Evolutionary conservation across 768 basidiomycete genomes (phyloP), one percentile per base, ranked within the genome.

Genomic region (Trametes punicea): DNA sequence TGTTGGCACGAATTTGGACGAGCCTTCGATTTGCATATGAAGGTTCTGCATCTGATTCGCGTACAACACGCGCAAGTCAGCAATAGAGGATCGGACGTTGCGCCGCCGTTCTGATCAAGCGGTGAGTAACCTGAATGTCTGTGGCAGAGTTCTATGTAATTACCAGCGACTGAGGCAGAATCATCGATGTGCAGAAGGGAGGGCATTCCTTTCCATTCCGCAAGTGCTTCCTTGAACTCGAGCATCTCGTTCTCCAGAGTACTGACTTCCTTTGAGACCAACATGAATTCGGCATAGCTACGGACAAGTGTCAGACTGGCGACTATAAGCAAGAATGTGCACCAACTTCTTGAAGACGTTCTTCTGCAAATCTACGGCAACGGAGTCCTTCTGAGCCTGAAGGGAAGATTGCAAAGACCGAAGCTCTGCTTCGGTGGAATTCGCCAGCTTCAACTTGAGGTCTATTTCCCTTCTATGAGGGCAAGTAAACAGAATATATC

Each of bases 221-320:
- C 86, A 3, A 98, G 78, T 6, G 89, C 81, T 52, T 95, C 93
- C 70, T 97, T 98, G 69, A 99, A 83, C 66, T 98, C 95, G 27
- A 98, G 81, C 88, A 98, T 91, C 70, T 98, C 95, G 66, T 94
- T 95, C 75, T 99, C 97, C 25, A 99, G 82, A 1, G 90, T 87
- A 25, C 90, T 87, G 51, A 99, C 96, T 73, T 98, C 97, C 68
- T 98, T 98, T 3, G 97, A 97, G 20, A 99, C 91, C 52, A 88
- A 79, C 25, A 99, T 91, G 68, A 98, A 98, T 69, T 98, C 93
- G 42, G 94, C 90, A 67, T 98, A 98, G 73, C 96, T 98, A 20
- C 25, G n/a, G n/a, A 21, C 25, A 8, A 44, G 23, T n/a, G 25
- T 44, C 15, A 44, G 42, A 44, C 42, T 9, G 5, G 16, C 40